A percentile compares a stretch with the other conserved stretches of the same genome.
phyloP scores from a whole-genome alignment of 1,139 yeast genomes.

The Hanseniaspora sp. region DNA sequence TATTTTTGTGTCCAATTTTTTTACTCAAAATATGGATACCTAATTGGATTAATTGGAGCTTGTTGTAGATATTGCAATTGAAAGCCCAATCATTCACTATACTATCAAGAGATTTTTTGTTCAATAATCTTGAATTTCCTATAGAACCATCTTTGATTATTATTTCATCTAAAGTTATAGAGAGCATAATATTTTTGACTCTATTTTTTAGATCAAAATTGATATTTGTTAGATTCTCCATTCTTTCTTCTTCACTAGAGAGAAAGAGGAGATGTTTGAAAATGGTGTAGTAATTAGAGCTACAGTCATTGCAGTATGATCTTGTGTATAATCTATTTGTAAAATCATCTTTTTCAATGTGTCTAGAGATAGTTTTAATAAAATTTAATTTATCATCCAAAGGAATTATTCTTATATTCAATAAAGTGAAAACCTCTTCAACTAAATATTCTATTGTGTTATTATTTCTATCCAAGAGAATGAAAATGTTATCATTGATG shows the following conservation, averaged over 20 bases:
- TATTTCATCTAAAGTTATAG: not conserved
- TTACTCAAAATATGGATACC: not conserved
- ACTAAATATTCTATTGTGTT: not conserved
- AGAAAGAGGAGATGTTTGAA: slow-evolving; percentile 2
- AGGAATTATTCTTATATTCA: not conserved
- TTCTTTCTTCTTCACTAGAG: not conserved
- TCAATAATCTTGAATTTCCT: not conserved
- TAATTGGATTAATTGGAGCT: not conserved
- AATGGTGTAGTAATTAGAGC: slow-evolving; percentile 3
- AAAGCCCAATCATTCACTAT: slow-evolving; percentile 2
- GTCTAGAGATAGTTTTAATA: not conserved
- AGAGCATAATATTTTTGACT: not conserved
- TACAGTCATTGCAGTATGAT: not conserved
- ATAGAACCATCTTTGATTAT: not conserved
- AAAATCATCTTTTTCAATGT: not conserved
- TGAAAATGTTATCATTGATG: not conserved
- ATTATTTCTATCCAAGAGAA: not conserved
- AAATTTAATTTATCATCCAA: not conserved
- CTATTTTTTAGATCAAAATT: not conserved
- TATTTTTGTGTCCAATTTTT: not conserved
- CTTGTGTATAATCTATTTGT: not conserved
- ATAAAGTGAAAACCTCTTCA: not conserved
- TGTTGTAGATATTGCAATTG: slow-evolving; percentile 6
- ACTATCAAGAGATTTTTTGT: not conserved
- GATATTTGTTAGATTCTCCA: no score